Evolutionary conservation across 2,329 filamentous ascomycete genomes (phyloP), one percentile per base, ranked within the genome.

Genomic region (Phialocephala subalpina): DNA sequence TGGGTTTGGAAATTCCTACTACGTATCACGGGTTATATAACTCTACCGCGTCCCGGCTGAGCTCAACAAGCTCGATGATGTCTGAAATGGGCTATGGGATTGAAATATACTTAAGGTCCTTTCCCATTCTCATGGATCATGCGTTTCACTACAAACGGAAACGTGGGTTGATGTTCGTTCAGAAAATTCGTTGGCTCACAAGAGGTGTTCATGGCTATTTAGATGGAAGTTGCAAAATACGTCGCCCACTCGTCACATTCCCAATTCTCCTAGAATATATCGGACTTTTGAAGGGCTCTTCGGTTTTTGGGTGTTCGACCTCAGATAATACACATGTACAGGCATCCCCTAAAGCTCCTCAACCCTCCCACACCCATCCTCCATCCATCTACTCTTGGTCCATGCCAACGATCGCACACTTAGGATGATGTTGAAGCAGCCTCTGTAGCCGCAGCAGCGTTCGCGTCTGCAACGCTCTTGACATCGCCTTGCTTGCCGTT

Each of bases 401-500:
- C 55, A 36, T 63, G 40, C 42, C 59, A 27, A 57, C 45, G 14
- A 29, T n/a, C 49, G 49, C 22, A 12, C 3, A 53, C 18, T 29
- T 53, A 53, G 25, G 49, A 66, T 47, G 61, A 61, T 27, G 42
- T 63, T 42, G 70, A 49, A 35, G 65, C 70, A 61, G 69, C 64
- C 61, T 76, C 74, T 53, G 72, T 71, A 61, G 67, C 68, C 1
- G 80, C 74, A 52, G 78, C 78, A 61, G 78, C 76, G 78, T 87
- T 87, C 76, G 85, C 86, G 49, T 84, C 80, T 62, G 80, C 87
- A 73, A 97, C 83, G 79, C 85, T 88, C 87, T 92, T 92, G 78
- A 84, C 74, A 57, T 98, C 95, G 80, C 93, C 92, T 85, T 97
- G 93, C 89, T 97, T 97, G 86, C 96, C 96, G 84, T 94, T 93